These are phyloP conservation scores for Pelargonium nanum DNA, from an alignment of 345 rosid species.

Conservation along the genomic window DNA sequence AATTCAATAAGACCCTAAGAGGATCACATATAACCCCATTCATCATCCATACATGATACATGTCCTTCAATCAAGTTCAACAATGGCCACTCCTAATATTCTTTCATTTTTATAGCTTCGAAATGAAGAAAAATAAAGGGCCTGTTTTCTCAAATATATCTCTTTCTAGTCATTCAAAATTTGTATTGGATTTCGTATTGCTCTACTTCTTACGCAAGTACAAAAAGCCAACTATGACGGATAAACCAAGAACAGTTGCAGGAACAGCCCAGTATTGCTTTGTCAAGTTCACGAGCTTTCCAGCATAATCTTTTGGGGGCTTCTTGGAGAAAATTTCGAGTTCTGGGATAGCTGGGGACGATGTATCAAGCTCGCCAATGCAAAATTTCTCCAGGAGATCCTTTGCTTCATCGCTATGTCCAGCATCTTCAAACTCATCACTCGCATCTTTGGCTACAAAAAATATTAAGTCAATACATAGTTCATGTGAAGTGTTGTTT, in stretches of 20 bases:
- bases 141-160: background rate
- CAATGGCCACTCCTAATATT: background rate
- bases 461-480: background rate
- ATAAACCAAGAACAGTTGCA: constrained; percentile 43
- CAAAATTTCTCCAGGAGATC: constrained; percentile 53
- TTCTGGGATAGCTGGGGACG: constrained; percentile 43
- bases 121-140: no score
- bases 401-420: constrained; percentile 64
- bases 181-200: background rate
- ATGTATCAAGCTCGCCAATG: constrained; percentile 67
- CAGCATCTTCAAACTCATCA: constrained; percentile 81
- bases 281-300: constrained; percentile 40
- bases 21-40: no score
- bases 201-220: constrained; percentile 49
- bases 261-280: constrained; percentile 69
- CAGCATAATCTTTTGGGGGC: constrained; percentile 15
- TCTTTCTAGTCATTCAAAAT: background rate
- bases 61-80: no score
- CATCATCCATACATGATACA: no score
- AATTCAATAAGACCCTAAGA: background rate
- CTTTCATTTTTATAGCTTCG: background rate
- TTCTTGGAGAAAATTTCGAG: constrained; percentile 46
- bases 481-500: background rate
- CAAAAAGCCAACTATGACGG: constrained; percentile 50
- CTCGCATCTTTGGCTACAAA: constrained; percentile 70